phyloP scores from a whole-genome alignment of 2,329 filamentous ascomycete genomes.

The Colletotrichum salicis region DNA sequence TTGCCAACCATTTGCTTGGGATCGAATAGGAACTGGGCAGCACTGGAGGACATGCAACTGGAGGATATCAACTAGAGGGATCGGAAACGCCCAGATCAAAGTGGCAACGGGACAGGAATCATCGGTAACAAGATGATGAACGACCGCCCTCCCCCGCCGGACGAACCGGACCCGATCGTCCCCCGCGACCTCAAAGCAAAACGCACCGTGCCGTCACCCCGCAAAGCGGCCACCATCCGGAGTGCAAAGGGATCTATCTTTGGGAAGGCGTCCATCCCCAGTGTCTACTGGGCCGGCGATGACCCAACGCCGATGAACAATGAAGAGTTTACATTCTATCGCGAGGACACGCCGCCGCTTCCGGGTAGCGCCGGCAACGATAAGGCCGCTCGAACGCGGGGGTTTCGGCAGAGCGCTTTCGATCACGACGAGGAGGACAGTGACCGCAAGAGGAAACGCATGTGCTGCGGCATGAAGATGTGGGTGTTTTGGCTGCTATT shows the following conservation, averaged over 20 bases:
- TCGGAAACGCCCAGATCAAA: not conserved
- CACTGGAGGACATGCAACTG: too few relatives aligned
- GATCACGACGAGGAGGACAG: conserved; percentile 25
- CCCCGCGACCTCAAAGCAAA: conserved; percentile 23
- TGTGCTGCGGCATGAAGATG: conserved; percentile 42
- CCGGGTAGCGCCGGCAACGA: conserved; percentile 33
- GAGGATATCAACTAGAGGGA: too few relatives aligned
- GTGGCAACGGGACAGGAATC: not conserved
- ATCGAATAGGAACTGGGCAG: not conserved
- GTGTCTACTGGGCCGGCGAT: conserved; percentile 33
- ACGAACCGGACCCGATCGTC: conserved; percentile 27
- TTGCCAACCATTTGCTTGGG: too few relatives aligned
- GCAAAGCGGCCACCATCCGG: conserved; percentile 32
- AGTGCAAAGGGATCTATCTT: conserved; percentile 33
- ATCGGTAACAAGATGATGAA: not conserved
- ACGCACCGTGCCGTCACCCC: conserved; percentile 24
- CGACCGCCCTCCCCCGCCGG: conserved; percentile 26
- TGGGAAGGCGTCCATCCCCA: conserved; percentile 29
- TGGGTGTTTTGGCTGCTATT: conserved; percentile 50
- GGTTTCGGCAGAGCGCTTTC: conserved; percentile 24
- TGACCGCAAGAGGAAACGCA: conserved; percentile 35
- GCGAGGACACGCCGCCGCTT: conserved; percentile 50
- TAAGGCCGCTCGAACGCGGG: conserved; percentile 22
- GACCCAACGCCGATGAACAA: conserved; percentile 23
- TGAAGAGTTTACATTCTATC: conserved; percentile 51